A percentile compares a stretch with the other conserved stretches of the same genome.
These are phyloP conservation scores for Paraconiothyrium sp. DNA, from an alignment of 2,329 filamentous ascomycete species.

Conservation along the genomic window DNA sequence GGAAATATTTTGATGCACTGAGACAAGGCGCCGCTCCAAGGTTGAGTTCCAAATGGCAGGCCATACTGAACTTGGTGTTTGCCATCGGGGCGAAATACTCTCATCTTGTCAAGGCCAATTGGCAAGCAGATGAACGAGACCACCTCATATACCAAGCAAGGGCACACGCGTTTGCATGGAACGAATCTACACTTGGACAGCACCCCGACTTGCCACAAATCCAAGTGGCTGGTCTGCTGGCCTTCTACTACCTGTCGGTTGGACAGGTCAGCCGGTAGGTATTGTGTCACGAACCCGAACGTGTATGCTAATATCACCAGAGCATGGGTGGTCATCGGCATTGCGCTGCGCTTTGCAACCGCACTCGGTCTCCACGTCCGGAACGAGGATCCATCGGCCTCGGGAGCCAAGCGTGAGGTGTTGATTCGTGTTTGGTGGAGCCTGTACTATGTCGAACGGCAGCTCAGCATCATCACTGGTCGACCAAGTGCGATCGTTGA, in stretches of 20 bases:
- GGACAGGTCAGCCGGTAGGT: slow-evolving; percentile 55
- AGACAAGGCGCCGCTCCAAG: slow-evolving; percentile 28
- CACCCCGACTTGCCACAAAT: slow-evolving; percentile 52
- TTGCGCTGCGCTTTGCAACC: slow-evolving; percentile 49
- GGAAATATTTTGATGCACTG: slow-evolving; percentile 40
- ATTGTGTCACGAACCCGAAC: neutral
- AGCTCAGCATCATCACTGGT: slow-evolving; percentile 51
- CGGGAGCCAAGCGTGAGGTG: slow-evolving; percentile 45
- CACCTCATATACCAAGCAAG: slow-evolving; percentile 52
- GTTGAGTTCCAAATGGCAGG: slow-evolving; percentile 46
- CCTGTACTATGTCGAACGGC: slow-evolving; percentile 51
- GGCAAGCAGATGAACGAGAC: slow-evolving; percentile 39
- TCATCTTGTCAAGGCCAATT: slow-evolving; percentile 42
- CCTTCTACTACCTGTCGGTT: slow-evolving; percentile 52
- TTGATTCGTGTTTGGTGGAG: slow-evolving; percentile 54
- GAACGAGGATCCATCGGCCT: slow-evolving; percentile 44
- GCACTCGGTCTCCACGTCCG: slow-evolving; percentile 52
- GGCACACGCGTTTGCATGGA: slow-evolving; percentile 47
- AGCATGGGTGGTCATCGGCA: slow-evolving; percentile 50
- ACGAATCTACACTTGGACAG: slow-evolving; percentile 36
- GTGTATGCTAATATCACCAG: slow-evolving; percentile 33
- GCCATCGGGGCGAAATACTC: slow-evolving; percentile 54
- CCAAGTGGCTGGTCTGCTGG: slow-evolving; percentile 50
- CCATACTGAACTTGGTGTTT: slow-evolving; percentile 54
- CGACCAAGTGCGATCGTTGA: slow-evolving; percentile 52